Base-by-base conservation (phyloP, 2,329 filamentous ascomycete genomes). In the Diplodia sapinea region DNA sequence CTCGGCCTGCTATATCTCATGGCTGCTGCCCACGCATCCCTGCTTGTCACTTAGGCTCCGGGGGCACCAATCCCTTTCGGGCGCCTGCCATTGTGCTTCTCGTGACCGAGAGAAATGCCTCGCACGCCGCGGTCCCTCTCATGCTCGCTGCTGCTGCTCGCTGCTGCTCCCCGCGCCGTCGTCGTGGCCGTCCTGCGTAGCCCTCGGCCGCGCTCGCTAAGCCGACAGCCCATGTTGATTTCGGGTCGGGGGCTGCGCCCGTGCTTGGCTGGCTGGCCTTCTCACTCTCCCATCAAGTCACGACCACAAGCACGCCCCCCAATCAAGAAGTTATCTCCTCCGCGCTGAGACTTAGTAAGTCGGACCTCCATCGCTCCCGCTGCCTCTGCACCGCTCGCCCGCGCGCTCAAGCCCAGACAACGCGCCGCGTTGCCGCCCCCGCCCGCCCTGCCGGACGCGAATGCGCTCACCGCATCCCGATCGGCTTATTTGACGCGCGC, bases 341-440 rank as follows among this genome's bases (percentile, higher is more conserved):
- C 55, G 65, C 65, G 47, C 65, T 62, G 65, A 67, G 65, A 57
- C 65, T 67, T 67, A 62, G 65, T 67, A 67, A 67, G 65, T 67
- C 49, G 33, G 29, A 26, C 52, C 55, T 67, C 55, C 47, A 47
- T 61, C 55, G 50, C 38, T 49, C 65, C 65, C 54, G 29, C 29
- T 51, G 15, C 15, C 47, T 38, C 65, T 61, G 54, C 49, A n/a
- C 65, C 50, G n/a, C 36, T 50, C 38, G 52, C 49, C 52, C 36
- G 50, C 64, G 52, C 38, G 40, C 63, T 47, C 51, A 36, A 29
- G 40, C 40, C 54, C 54, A 29, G 40, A 43, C 55, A 55, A 36
- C 55, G 12, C 55, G 40, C 64, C 55, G 64, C 54, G 23, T 11
- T 29, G 29, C 54, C 56, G 15, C 49, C 65, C 40, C 29, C 47